Conservation (phyloP, 495 filamentous ascomycete species). For the Tuber indicum region DNA sequence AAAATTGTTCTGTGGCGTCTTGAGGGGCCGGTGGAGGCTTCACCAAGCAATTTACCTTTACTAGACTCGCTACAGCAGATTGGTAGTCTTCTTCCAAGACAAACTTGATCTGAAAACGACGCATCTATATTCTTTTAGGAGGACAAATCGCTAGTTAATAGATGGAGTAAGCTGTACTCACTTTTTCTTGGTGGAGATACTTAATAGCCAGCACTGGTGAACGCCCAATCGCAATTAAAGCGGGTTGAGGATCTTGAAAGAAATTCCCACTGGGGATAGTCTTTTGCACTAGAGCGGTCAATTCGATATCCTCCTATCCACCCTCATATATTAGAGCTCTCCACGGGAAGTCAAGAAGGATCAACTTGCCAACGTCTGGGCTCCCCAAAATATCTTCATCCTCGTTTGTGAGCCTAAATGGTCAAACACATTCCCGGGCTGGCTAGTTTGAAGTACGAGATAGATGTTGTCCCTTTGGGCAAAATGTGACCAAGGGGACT, state of each 20-base stretch:
- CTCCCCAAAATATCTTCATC: slow-evolving; percentile 45
- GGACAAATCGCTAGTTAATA: neutral
- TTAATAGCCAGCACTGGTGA: slow-evolving; percentile 41
- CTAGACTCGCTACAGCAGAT: slow-evolving; percentile 38
- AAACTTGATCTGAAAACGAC: slow-evolving; percentile 49
- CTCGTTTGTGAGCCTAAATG: slow-evolving; percentile 21
- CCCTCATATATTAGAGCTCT: slow-evolving; percentile 4
- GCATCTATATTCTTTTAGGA: slow-evolving; percentile 39
- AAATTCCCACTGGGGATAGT: slow-evolving; percentile 11
- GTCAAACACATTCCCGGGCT: slow-evolving; percentile 21
- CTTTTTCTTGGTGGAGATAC: slow-evolving; percentile 41
- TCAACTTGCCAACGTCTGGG: slow-evolving; percentile 44
- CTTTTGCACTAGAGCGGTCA: slow-evolving; percentile 25
- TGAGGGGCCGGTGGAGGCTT: slow-evolving; percentile 20
- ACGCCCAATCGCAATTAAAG: slow-evolving; percentile 32
- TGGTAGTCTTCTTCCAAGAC: slow-evolving; percentile 42
- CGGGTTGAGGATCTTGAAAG: slow-evolving; percentile 15
- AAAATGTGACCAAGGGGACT: slow-evolving; percentile 42
- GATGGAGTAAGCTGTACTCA: slow-evolving; percentile 18
- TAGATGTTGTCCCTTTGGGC: slow-evolving; percentile 44
- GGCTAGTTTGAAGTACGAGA: slow-evolving; percentile 41
- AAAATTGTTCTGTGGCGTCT: slow-evolving; percentile 13
- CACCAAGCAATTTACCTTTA: slow-evolving; percentile 41
- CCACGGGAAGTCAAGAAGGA: neutral
- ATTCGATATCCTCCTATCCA: slow-evolving; percentile 31